Conservation (phyloP, 2,329 filamentous ascomycete species). For the Ramichloridium luteum region DNA sequence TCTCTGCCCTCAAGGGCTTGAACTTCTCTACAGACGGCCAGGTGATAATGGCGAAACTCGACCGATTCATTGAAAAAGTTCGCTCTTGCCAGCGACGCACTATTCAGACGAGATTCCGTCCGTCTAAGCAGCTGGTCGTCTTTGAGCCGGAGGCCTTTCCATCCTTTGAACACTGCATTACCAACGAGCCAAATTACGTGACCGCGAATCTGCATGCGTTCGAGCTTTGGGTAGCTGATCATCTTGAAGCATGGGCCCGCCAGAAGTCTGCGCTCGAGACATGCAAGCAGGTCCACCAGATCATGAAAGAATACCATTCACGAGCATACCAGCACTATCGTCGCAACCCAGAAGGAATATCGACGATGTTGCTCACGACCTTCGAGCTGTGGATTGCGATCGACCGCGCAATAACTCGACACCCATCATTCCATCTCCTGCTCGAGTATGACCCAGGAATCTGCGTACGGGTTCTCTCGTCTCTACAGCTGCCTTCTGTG, state of each 20-base stretch:
- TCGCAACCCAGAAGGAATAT: conserved; percentile 38
- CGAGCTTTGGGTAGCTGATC: conserved; percentile 12
- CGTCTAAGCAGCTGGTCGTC: conserved; percentile 1
- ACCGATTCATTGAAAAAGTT: conserved; percentile 10
- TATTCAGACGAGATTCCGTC: conserved; percentile 5
- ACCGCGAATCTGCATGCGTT: conserved; percentile 10
- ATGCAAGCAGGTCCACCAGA: conserved; percentile 5
- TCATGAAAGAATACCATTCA: conserved; percentile 12
- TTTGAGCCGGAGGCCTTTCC: not conserved
- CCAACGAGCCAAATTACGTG: conserved; percentile 2
- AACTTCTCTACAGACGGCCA: conserved; percentile 11
- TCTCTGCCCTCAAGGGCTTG: conserved; percentile 1
- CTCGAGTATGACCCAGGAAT: conserved; percentile 42
- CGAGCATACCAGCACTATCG: conserved; percentile 27
- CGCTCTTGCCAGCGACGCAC: conserved; percentile 1
- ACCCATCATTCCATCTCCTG: conserved; percentile 36
- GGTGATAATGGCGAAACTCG: conserved; percentile 10
- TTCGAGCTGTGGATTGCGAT: conserved; percentile 48
- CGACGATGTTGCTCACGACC: conserved; percentile 40
- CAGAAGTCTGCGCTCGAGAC: not conserved
- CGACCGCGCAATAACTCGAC: conserved; percentile 36
- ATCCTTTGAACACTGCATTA: not conserved
- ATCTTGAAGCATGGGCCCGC: conserved; percentile 11
- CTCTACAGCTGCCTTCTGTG: conserved; percentile 39
- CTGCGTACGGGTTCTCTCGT: conserved; percentile 38